Evolutionary conservation across 192 early-diverging fungal species (phyloP).

Genomic region (Chytriomyces hyalinus): DNA sequence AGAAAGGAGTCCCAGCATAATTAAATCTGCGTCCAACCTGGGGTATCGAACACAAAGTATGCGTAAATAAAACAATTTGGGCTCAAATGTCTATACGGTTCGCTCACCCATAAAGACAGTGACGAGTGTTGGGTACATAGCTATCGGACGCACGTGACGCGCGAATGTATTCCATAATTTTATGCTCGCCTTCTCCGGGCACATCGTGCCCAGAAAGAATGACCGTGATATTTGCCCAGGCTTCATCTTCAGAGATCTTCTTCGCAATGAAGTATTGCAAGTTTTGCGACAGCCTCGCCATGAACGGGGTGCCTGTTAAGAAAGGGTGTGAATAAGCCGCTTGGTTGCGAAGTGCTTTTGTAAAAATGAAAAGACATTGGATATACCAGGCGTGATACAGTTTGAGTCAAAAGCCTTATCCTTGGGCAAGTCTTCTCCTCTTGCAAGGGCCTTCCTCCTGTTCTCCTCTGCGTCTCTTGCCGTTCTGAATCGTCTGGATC

Average conservation of each 20-base stretch:
- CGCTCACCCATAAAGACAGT: constrained; percentile 86
- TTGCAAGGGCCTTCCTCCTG: constrained; percentile 64
- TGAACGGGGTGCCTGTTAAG: constrained; percentile 84
- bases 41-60: constrained; percentile 15
- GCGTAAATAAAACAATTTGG: neutral
- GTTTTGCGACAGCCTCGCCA: constrained; percentile 85
- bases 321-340: neutral
- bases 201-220: constrained; percentile 94
- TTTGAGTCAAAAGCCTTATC: constrained; percentile 62
- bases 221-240: constrained; percentile 85
- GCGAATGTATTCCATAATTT: constrained; percentile 98
- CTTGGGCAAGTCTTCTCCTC: constrained; percentile 72
- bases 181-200: constrained; percentile 99
- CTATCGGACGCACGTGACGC: constrained; percentile 75
- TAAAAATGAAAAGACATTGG: neutral
- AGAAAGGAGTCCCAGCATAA: constrained; percentile 93
- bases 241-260: constrained; percentile 84
- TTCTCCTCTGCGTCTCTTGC: constrained; percentile 63
- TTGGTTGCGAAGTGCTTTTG: neutral
- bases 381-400: constrained; percentile 65
- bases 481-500: constrained; percentile 60
- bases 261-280: constrained; percentile 87
- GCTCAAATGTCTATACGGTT: no score
- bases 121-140: constrained; percentile 89
- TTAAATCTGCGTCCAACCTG: constrained; percentile 89